These are phyloP conservation scores for Triticum timopheevii DNA, from an alignment of 176 grass and related monocot genomes.

Conservation along the genomic window DNA sequence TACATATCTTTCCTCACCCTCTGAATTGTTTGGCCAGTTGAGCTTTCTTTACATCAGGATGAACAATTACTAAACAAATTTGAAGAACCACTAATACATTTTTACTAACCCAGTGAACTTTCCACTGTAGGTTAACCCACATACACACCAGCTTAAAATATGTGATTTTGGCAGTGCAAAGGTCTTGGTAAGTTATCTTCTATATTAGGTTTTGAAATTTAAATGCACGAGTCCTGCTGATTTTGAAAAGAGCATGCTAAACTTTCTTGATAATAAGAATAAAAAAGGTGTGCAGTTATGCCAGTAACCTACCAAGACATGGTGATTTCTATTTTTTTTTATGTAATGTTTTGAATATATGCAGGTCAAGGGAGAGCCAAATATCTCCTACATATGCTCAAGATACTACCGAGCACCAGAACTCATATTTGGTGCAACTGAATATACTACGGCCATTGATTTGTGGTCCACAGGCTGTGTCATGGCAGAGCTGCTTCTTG, in stretches of 20 bases:
- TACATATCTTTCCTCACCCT: not conserved
- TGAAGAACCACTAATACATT: not conserved
- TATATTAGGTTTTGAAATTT: constrained; percentile 5
- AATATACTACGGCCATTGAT: constrained; percentile 96
- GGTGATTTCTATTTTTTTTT: not conserved
- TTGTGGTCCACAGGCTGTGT: constrained; percentile 98
- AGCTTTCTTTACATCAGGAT: not conserved
- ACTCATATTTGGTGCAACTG: constrained; percentile 96
- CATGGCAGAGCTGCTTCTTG: constrained; percentile 89
- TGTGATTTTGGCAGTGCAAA: constrained; percentile 65
- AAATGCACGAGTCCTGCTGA: not conserved
- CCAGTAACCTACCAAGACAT: not conserved
- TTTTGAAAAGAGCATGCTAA: not conserved
- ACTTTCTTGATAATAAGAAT: constrained; percentile 17
- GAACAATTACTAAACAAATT: not conserved
- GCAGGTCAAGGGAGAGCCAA: constrained; percentile 92
- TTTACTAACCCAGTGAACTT: not conserved
- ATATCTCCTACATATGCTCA: constrained; percentile 99
- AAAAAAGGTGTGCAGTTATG: not conserved
- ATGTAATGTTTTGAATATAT: constrained; percentile 9
- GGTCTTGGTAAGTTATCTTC: constrained; percentile 52
- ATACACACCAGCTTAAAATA: constrained; percentile 61
- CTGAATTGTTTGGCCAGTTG: not conserved
- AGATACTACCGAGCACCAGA: constrained; percentile 98
- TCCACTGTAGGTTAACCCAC: constrained; percentile 50